Conservation (phyloP, 2,329 filamentous ascomycete genomes). For the Botrytis elliptica region DNA sequence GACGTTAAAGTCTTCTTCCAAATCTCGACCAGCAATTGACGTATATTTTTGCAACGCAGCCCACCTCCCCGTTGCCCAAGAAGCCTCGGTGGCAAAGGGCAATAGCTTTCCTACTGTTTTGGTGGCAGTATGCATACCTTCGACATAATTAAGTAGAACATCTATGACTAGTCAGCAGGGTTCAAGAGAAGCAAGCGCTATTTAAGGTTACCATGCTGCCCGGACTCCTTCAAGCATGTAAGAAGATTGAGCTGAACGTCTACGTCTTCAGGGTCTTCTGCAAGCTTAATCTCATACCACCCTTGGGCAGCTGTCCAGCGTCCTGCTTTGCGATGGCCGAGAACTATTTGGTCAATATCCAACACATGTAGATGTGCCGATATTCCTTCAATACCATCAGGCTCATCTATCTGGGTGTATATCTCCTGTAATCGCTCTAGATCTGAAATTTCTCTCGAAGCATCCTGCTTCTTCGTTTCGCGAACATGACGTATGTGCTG, state of each 20-base stretch:
- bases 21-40: slow-evolving; percentile 45
- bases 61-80: slow-evolving; percentile 88
- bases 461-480: slow-evolving; percentile 23
- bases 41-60: slow-evolving; percentile 69
- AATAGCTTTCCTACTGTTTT: slow-evolving; percentile 62
- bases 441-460: slow-evolving; percentile 57
- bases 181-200: slow-evolving; percentile 2
- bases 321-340: slow-evolving; percentile 89
- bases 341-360: slow-evolving; percentile 89
- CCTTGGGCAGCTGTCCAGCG: slow-evolving; percentile 93
- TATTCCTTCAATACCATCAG: slow-evolving; percentile 92
- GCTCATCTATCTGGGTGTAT: slow-evolving; percentile 96
- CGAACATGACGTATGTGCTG: slow-evolving; percentile 69
- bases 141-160: slow-evolving; percentile 81
- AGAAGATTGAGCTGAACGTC: slow-evolving; percentile 82
- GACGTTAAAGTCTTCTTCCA: slow-evolving; percentile 73
- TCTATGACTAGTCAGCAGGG: slow-evolving; percentile 49
- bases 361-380: slow-evolving; percentile 81
- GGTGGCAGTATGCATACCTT: slow-evolving; percentile 60
- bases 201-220: slow-evolving; percentile 71
- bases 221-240: slow-evolving; percentile 89
- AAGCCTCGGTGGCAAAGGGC: slow-evolving; percentile 84
- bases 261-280: slow-evolving; percentile 71
- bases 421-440: slow-evolving; percentile 84
- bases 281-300: slow-evolving; percentile 92